Evolutionary conservation across 495 filamentous ascomycete species (phyloP).

Genomic region (Corynascus novoguineensis): DNA sequence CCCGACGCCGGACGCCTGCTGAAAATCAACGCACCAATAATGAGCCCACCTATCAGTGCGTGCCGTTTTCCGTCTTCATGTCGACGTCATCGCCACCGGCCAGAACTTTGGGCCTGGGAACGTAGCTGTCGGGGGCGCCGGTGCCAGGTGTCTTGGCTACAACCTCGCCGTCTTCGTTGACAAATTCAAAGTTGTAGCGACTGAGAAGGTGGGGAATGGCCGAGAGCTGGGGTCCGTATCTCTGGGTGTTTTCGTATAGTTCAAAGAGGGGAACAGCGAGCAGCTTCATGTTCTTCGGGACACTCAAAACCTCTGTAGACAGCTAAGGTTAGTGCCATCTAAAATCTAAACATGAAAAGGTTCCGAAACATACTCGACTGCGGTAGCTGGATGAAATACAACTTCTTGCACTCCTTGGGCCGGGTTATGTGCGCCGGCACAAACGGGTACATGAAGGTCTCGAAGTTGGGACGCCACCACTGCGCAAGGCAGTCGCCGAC

Average conservation of each 20-base stretch:
- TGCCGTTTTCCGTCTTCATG: conserved; percentile 39
- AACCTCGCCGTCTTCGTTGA: conserved; percentile 89
- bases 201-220: conserved; percentile 92
- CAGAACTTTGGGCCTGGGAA: conserved; percentile 66
- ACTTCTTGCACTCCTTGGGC: conserved; percentile 98
- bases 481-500: conserved; percentile 91
- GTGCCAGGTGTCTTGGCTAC: conserved; percentile 79
- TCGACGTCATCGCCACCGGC: conserved; percentile 65
- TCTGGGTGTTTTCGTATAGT: conserved; percentile 90
- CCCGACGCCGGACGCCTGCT: conserved; percentile 14
- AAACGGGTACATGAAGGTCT: conserved; percentile 99
- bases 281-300: conserved; percentile 99
- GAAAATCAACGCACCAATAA: not conserved
- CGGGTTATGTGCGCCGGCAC: conserved; percentile 90
- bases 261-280: conserved; percentile 95
- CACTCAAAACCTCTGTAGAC: conserved; percentile 78
- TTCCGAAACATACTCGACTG: conserved; percentile 71
- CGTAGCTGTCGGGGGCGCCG: conserved; percentile 38
- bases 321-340: conserved; percentile 20
- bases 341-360: not conserved
- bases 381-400: conserved; percentile 93
- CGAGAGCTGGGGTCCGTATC: conserved; percentile 92
- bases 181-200: conserved; percentile 94
- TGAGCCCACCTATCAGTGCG: conserved; percentile 12
- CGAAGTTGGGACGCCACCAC: conserved; percentile 98